Percentiles rank a stretch among this genome's conserved stretches.
Conservation (phyloP, 2,329 filamentous ascomycete species). For the Claviceps sp. region DNA sequence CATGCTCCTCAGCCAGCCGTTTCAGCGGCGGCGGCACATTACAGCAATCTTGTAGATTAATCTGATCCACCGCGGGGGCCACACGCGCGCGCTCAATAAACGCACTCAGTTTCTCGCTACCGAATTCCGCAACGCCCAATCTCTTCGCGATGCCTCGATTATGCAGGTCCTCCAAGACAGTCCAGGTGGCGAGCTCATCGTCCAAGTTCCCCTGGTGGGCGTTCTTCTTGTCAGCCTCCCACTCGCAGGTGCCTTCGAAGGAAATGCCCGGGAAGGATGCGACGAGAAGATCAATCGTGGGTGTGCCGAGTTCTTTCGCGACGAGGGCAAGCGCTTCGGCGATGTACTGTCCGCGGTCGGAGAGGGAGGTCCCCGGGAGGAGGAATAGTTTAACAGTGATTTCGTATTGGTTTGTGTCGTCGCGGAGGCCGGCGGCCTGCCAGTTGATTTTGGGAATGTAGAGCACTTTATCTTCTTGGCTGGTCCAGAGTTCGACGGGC, state of each 20-base stretch:
- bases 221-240: constrained; percentile 52
- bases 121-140: constrained; percentile 84
- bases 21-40: constrained; percentile 83
- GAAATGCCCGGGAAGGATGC: constrained; percentile 86
- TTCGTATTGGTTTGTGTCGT: constrained; percentile 78
- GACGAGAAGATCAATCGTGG: constrained; percentile 74
- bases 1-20: constrained; percentile 66
- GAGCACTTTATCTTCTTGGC: constrained; percentile 42
- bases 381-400: constrained; percentile 95
- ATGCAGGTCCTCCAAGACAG: constrained; percentile 61
- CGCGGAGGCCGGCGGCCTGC: constrained; percentile 55
- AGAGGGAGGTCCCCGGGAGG: constrained; percentile 55
- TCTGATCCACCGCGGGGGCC: constrained; percentile 78
- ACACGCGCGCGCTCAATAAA: constrained; percentile 62
- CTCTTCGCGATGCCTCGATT: constrained; percentile 56
- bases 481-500: constrained; percentile 51
- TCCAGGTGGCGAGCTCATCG: constrained; percentile 56
- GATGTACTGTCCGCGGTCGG: constrained; percentile 55
- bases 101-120: constrained; percentile 64
- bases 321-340: constrained; percentile 70
- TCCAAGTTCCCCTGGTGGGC: constrained; percentile 50
- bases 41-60: constrained; percentile 92
- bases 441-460: constrained; percentile 72
- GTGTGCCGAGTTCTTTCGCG: constrained; percentile 61
- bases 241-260: constrained; percentile 87